phyloP scores from a whole-genome alignment of 352 stramenopile genomes.

The Phytopythium litorale region DNA sequence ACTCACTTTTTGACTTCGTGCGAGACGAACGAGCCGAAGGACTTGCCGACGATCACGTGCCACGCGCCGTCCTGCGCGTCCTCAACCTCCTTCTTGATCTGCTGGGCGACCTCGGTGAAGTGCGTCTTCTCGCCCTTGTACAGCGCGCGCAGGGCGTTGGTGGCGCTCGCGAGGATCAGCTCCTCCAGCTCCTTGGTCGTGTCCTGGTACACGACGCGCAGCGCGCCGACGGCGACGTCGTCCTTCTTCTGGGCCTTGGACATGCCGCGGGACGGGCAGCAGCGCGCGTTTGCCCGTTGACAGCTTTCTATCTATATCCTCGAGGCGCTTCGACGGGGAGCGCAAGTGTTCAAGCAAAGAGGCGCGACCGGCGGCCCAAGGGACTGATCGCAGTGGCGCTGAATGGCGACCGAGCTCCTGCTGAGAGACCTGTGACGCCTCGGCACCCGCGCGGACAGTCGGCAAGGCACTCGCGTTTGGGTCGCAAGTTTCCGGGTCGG shows the following conservation, averaged over 20 bases:
- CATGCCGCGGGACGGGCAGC: constrained; percentile 19
- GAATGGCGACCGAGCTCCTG: neutral
- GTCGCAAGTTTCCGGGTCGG: neutral
- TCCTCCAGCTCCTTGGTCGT: constrained; percentile 67
- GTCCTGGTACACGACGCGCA: constrained; percentile 73
- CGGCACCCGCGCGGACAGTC: neutral
- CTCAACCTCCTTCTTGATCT: constrained; percentile 78
- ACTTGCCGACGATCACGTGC: constrained; percentile 86
- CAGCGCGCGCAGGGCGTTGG: constrained; percentile 73
- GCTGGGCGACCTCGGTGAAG: constrained; percentile 76
- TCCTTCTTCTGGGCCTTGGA: constrained; percentile 83
- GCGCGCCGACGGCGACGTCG: constrained; percentile 56
- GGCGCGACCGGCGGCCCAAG: neutral
- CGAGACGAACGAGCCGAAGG: constrained; percentile 81
- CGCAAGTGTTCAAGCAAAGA: neutral
- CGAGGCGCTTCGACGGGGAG: neutral
- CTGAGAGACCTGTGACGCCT: neutral
- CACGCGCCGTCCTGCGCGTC: constrained; percentile 63
- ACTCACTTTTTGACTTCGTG: constrained; percentile 82
- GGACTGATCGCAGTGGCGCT: neutral
- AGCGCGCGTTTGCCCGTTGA: neutral
- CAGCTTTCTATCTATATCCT: constrained; percentile 4
- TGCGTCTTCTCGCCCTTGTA: constrained; percentile 86
- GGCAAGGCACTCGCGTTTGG: neutral
- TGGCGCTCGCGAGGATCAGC: constrained; percentile 62